Evolutionary conservation across 2,329 filamentous ascomycete species (phyloP).

Genomic region (Colletotrichum salicis): DNA sequence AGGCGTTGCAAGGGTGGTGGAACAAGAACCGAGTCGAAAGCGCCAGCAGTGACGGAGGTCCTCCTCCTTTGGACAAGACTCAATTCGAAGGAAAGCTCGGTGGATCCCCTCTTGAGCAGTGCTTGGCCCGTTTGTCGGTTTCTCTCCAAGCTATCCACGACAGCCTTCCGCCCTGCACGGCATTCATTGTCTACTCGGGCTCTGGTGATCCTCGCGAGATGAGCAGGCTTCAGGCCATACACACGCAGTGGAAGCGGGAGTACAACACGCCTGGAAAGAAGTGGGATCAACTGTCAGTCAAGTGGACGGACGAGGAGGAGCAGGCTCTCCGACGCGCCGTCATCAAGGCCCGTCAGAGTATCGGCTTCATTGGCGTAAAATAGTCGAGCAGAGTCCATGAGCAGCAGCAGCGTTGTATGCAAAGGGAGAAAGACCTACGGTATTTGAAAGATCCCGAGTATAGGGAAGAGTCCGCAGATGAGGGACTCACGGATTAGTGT

Average conservation of each 20-base stretch:
- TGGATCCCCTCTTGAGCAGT: constrained; percentile 54
- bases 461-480: not conserved
- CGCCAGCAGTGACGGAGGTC: constrained; percentile 46
- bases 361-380: constrained; percentile 74
- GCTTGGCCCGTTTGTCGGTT: constrained; percentile 56
- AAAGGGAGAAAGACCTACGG: not conserved
- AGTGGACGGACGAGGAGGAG: constrained; percentile 75
- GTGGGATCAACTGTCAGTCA: constrained; percentile 74
- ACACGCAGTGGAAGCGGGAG: constrained; percentile 70
- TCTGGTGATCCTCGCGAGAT: constrained; percentile 76
- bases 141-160: constrained; percentile 67
- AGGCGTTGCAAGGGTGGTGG: constrained; percentile 75
- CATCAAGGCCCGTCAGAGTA: constrained; percentile 66
- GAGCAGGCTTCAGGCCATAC: constrained; percentile 69
- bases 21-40: constrained; percentile 63
- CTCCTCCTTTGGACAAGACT: constrained; percentile 44
- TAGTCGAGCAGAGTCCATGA: constrained; percentile 44
- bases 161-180: constrained; percentile 71
- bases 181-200: constrained; percentile 72
- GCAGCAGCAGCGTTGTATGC: not conserved
- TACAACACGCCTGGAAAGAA: constrained; percentile 72
- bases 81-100: constrained; percentile 40
- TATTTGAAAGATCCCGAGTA: not conserved
- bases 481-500: not conserved
- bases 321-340: constrained; percentile 70